Conservation (phyloP, 2,329 filamentous ascomycete species). For the Ceratocystis colombiana region DNA sequence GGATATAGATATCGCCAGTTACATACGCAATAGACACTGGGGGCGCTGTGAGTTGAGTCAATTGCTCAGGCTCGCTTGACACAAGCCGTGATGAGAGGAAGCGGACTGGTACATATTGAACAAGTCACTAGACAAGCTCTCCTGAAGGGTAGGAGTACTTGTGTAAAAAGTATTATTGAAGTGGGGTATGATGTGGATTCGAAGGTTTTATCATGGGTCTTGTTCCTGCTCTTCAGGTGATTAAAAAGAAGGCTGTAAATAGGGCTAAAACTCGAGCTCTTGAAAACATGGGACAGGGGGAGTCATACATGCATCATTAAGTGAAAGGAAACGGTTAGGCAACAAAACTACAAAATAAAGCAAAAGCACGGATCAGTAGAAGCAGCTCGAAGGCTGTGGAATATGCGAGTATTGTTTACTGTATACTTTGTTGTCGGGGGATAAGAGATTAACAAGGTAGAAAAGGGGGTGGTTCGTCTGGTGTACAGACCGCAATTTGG, state of each 20-base stretch:
- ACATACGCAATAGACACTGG: neutral
- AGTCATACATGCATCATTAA: no score
- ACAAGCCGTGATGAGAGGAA: neutral
- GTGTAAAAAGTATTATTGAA: neutral
- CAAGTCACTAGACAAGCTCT: neutral
- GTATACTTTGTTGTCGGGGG: neutral
- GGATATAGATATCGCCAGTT: no score
- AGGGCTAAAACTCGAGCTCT: neutral
- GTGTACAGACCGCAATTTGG: neutral
- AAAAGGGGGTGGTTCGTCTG: conserved; percentile 7
- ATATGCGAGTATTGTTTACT: neutral
- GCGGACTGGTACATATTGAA: neutral
- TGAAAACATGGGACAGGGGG: no score
- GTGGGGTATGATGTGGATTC: neutral
- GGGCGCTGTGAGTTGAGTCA: neutral
- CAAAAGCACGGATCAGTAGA: neutral
- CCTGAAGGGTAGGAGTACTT: neutral
- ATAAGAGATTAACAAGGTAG: neutral
- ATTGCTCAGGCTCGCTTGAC: neutral
- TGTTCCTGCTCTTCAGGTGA: neutral
- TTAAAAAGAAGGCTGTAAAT: neutral
- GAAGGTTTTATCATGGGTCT: neutral
- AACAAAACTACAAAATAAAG: neutral
- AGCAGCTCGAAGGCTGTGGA: neutral
- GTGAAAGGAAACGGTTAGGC: neutral